Evolutionary conservation across 345 rosid genomes (phyloP), one percentile per base, ranked within the genome.

Genomic region (Noccaea caerulescens): DNA sequence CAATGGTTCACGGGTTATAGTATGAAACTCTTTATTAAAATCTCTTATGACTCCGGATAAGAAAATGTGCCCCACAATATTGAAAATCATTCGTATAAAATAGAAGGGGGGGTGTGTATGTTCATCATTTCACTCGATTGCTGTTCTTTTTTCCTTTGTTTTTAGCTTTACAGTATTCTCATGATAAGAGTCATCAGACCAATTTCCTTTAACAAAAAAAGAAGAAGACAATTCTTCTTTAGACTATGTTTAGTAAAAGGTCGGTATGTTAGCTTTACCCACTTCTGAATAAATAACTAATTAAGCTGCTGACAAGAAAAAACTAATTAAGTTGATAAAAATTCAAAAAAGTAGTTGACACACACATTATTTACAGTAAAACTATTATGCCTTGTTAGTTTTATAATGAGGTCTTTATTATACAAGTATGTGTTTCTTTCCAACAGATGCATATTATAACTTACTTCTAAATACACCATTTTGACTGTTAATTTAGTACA

Each of bases 251-350:
- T 67, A 34, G 62, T 67, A 34, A 51, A 42, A 16, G 51, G 68
- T 74, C 57, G 68, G 60, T 74, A 49, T 66, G 78, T 67, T 67
- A 67, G 78, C 68, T 74, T 74, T 74, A 74, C 72, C 78, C 68
- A 74, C 78, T 74, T 37, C 54, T 50, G 41, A 23, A 14, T 52
- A 51, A 42, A 67, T 7, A 58, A 74, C 33, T 58, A 60, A 74
- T 67, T 51, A 67, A 43, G 60, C 34, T 60, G 63, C 30, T 27
- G 30, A 27, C 30, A 27, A 27, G 2, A 51, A 41, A 67, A 3
- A 58, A 67, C 33, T 58, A 60, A 74, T 67, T 51, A 67, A 43
- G 60, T 34, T 60, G 57, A 50, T 51, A 51, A 74, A 36, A 53
- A 34, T 67, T 67, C 73, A 59, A 67, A 47, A 70, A 20, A 43